phyloP scores from a whole-genome alignment of 83 land plant species.

The Picea mariana region DNA sequence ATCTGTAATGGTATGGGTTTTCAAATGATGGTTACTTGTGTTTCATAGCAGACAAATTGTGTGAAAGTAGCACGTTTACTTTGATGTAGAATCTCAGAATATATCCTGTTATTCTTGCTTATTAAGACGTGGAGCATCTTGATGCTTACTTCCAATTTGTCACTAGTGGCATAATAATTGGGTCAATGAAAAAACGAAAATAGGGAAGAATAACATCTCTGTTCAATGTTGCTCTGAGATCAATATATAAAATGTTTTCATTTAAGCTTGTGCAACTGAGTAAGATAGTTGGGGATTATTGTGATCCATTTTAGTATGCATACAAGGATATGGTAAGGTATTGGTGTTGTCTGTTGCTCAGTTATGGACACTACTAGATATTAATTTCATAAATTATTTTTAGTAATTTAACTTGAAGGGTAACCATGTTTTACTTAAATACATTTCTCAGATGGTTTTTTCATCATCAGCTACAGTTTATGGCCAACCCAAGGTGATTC shows the following conservation, averaged over 20 bases:
- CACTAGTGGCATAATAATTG: neutral
- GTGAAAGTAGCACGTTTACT: neutral
- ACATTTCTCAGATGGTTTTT: slow-evolving; percentile 69
- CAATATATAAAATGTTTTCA: neutral
- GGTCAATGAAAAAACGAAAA: neutral
- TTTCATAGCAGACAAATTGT: neutral
- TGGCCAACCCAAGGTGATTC: slow-evolving; percentile 91
- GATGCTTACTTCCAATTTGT: neutral
- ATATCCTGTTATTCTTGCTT: neutral
- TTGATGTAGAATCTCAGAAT: neutral
- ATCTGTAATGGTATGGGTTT: no score
- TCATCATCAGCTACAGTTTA: slow-evolving; percentile 96
- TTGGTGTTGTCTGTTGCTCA: neutral
- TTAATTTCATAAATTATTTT: neutral
- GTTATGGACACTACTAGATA: slow-evolving; percentile 6
- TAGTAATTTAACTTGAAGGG: neutral
- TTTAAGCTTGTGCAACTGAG: neutral
- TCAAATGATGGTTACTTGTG: neutral
- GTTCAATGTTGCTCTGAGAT: neutral
- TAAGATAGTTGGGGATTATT: slow-evolving; percentile 1
- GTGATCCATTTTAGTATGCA: neutral
- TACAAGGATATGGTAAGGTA: neutral
- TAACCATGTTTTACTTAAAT: neutral
- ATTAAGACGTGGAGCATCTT: neutral
- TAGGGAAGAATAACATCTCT: neutral